Evolutionary conservation across 805 yeast species (phyloP).

Genomic region (Metschnikowia arizonensis): DNA sequence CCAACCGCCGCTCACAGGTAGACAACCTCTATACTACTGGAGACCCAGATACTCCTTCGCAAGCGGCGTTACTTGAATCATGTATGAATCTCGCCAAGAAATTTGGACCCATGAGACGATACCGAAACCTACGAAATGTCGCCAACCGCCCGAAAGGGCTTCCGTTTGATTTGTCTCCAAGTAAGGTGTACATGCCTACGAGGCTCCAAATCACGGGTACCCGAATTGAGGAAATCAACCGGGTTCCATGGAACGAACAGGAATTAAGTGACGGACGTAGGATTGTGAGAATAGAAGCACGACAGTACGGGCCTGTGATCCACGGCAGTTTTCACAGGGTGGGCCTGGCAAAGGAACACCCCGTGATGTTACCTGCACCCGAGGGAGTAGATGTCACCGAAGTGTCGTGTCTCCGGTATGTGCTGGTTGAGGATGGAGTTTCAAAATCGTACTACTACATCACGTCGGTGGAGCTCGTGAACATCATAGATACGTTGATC

Average conservation of each 20-base stretch:
- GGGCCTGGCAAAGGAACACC: constrained; percentile 48
- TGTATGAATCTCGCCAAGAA: neutral
- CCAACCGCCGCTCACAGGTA: neutral
- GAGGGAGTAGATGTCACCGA: constrained; percentile 50
- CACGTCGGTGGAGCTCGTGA: constrained; percentile 64
- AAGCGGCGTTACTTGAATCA: neutral
- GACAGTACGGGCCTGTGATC: constrained; percentile 46
- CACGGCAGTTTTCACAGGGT: constrained; percentile 45
- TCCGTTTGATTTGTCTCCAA: constrained; percentile 1
- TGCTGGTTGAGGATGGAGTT: constrained; percentile 21
- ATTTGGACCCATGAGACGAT: constrained; percentile 2
- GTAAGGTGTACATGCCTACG: constrained; percentile 37
- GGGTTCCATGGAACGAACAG: constrained; percentile 45
- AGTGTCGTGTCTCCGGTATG: constrained; percentile 55
- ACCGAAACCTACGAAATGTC: constrained; percentile 4
- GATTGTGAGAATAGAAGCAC: constrained; percentile 54
- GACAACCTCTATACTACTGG: neutral
- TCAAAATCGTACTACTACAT: constrained; percentile 42
- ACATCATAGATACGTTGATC: constrained; percentile 57
- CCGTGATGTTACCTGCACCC: constrained; percentile 35
- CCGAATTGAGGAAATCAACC: constrained; percentile 44
- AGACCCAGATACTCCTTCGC: neutral
- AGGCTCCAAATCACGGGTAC: constrained; percentile 45
- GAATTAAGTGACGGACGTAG: constrained; percentile 52
- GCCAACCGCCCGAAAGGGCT: constrained; percentile 1